Evolutionary conservation across 495 filamentous ascomycete species (phyloP).

Genomic region (Penicillium chermesinum): DNA sequence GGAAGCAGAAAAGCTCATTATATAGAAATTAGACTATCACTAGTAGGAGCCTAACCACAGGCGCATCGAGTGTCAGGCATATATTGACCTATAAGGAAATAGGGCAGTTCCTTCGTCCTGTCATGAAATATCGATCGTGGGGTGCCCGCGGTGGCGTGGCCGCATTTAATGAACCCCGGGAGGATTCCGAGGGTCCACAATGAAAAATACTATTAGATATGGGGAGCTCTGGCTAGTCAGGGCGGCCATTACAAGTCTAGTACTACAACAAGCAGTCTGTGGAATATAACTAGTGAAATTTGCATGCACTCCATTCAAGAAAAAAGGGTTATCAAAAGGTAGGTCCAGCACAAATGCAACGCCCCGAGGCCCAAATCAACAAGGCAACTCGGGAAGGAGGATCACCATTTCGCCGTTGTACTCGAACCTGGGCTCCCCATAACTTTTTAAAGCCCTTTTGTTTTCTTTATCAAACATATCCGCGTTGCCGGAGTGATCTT

Average conservation of each 20-base stretch:
- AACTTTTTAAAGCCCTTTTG: constrained; percentile 15
- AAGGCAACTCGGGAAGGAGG: constrained; percentile 15
- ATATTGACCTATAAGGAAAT: too few species aligned
- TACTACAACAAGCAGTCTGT: not conserved
- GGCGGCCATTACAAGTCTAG: not conserved
- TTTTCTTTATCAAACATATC: constrained; percentile 29
- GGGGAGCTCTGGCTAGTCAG: not conserved
- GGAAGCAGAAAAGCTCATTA: too few species aligned
- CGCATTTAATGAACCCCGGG: too few species aligned
- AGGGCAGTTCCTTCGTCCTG: too few species aligned
- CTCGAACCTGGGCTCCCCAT: constrained; percentile 19
- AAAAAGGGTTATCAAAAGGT: constrained; percentile 30
- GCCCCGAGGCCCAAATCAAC: constrained; percentile 18
- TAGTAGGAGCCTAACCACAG: too few species aligned
- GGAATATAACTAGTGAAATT: constrained; percentile 19
- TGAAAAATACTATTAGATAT: too few species aligned
- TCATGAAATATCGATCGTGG: too few species aligned
- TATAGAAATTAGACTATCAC: too few species aligned
- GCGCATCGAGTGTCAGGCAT: too few species aligned
- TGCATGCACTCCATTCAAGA: constrained; percentile 30
- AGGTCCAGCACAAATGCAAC: constrained; percentile 28
- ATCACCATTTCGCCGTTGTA: constrained; percentile 18
- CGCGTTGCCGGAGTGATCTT: constrained; percentile 27
- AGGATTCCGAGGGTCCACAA: too few species aligned
- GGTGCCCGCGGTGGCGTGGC: too few species aligned